Conservation (phyloP, 2,329 filamentous ascomycete genomes). For the Cladosporium sp. region DNA sequence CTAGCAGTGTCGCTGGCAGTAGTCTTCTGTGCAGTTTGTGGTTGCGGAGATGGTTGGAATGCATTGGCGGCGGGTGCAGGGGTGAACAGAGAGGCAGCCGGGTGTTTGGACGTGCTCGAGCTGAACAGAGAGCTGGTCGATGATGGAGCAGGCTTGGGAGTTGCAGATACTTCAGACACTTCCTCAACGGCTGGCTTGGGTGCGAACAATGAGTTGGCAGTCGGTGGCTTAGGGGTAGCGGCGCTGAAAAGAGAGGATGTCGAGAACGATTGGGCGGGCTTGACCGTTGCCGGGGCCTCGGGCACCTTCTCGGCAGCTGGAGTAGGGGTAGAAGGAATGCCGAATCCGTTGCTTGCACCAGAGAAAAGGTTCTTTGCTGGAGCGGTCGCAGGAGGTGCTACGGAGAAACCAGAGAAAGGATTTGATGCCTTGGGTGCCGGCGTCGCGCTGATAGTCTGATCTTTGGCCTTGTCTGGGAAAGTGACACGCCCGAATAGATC, state of each 20-base stretch:
- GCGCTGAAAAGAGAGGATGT: conserved; percentile 10
- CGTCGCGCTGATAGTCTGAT: conserved; percentile 14
- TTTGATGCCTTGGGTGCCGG: conserved; percentile 15
- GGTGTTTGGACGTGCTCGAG: neutral
- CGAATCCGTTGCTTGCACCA: conserved; percentile 6
- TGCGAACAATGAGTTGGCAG: conserved; percentile 17
- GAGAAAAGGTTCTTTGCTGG: conserved; percentile 18
- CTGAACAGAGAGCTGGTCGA: neutral
- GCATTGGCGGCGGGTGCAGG: neutral
- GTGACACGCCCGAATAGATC: conserved; percentile 16
- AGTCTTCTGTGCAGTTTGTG: neutral
- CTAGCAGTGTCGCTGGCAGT: neutral
- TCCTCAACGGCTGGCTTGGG: conserved; percentile 2
- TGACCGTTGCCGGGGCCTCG: neutral
- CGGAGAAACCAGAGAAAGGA: conserved; percentile 13
- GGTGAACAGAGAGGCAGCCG: conserved; percentile 17
- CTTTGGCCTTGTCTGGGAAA: conserved; percentile 9
- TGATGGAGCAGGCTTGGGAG: neutral
- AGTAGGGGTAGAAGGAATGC: conserved; percentile 9
- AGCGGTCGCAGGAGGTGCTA: conserved; percentile 16
- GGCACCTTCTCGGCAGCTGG: conserved; percentile 4
- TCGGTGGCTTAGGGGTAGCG: conserved; percentile 13
- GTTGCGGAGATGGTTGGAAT: conserved; percentile 3
- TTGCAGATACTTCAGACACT: neutral
- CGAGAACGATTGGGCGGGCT: conserved; percentile 6